Evolutionary conservation across 116 monocot genomes (phyloP), one percentile per base, ranked within the genome.

Genomic region (Phalaenopsis hybrid): DNA sequence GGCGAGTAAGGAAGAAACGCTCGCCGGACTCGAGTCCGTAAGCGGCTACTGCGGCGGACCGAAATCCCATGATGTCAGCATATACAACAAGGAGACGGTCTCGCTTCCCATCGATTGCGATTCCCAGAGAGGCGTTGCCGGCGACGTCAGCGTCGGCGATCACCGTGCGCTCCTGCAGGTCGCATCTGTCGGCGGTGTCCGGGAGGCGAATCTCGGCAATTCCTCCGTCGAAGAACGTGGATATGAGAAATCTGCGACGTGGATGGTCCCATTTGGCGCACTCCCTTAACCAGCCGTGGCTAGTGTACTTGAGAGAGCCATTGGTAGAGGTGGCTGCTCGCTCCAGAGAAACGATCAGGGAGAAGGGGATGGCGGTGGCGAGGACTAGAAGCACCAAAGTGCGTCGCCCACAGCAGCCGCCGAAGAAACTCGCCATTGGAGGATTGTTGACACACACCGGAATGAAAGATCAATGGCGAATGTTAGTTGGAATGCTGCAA

Each of bases 261-360:
- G 41, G 48, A 2, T 82, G 63, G 82, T 97, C 97, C 97, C 97
- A 97, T 89, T 92, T 87, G 83, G 87, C 92, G 88, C 92, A 92
- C 84, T 94, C 97, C 57, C 92, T 87, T 85, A 94, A 6, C 94
- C 94, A 90, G 43, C 91, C 90, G 67, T 44, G 57, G 90, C 89
- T 85, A 49, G 37, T 57, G 89, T 94, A 97, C 50, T 70, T 2
- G 77, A 84, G 16, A 23, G 85, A 81, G 8, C 78, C 78, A 68
- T 28, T 23, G 28, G 78, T 8, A 77, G 76, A 6, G 48, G 88
- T 72, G 57, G 88, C 44, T 59, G 85, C 57, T 50, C 65, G 78
- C 85, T 88, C 87, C 59, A 88, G 82, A 72, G 85, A 88, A 63
- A 81, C 75, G 84, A 95, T 44, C 23, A 87, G 55, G 77, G 89